Base-by-base conservation (phyloP, 2,329 filamentous ascomycete species). In the Furcasterigmium furcatum region DNA sequence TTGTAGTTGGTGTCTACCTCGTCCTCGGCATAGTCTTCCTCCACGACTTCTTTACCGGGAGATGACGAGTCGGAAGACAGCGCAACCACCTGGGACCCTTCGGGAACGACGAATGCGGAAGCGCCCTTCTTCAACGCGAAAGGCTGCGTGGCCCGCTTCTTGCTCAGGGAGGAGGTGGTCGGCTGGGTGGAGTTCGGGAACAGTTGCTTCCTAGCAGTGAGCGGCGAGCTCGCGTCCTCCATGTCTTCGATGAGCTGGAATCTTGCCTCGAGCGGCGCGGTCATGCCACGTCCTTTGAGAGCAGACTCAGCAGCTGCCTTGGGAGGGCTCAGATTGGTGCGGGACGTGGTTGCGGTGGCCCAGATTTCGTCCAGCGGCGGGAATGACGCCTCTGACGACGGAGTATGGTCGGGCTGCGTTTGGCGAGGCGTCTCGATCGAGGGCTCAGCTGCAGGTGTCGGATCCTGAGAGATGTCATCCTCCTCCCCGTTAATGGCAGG, bases 191-290 rank as follows among this genome's bases (percentile, higher is more conserved):
- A 57, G 21, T 62, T 61, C 36, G 58, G 58, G n/a, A 67, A 66
- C 5, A 67, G 47, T 4, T 45, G 56, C 34, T 51, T 51, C 22
- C 43, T 47, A 3, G 44, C 41, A 14, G 19, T 42, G 10, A 25
- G 12, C 30, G 41, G 24, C 54, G 54, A 27, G 58, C 52, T 34
- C 19, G 59, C 53, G n/a, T 61, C 32, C 2, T 53, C 59, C 2
- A 53, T 59, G 3, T 62, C 60, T 20, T 74, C 72, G 1, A 73
- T 52, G 22, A 58, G 68, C 22, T 63, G 63, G 65, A 74, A 74
- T 10, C 62, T 66, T 44, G 70, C 70, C 30, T 74, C 65, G 38
- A 46, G 46, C 2, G 53, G 52, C 4, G 59, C 56, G 3, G 55
- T 49, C 25, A 7, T 35, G n/a, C 63, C 61, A 4, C 59, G 47